Conservation (phyloP, 306 rosid species). For the Fragaria nilgerrensis region DNA sequence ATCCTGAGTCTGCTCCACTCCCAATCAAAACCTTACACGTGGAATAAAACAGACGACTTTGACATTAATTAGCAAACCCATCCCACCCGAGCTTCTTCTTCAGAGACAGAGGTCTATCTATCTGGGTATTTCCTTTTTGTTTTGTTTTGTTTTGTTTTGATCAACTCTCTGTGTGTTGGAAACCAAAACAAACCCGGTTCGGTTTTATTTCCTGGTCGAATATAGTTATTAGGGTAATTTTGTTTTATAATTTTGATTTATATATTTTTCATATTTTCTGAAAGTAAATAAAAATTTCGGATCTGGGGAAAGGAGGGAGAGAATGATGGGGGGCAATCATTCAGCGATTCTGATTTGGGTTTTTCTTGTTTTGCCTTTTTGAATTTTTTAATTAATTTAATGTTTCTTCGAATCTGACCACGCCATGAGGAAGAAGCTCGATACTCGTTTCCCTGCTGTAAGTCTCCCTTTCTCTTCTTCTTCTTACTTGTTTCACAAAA, state of each 20-base stretch:
- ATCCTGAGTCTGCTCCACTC: not conserved
- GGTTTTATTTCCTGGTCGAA: not conserved
- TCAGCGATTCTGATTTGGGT: constrained; percentile 21
- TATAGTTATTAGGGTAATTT: not conserved
- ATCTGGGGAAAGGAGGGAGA: constrained; percentile 44
- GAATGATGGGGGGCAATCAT: constrained; percentile 30
- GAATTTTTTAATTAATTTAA: constrained; percentile 18
- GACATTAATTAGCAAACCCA: too few species aligned
- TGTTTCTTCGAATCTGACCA: constrained; percentile 37
- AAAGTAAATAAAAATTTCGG: constrained; percentile 38
- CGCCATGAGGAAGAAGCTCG: constrained; percentile 96
- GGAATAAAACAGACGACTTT: not conserved
- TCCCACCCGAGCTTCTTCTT: too few species aligned
- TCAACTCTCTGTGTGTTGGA: constrained; percentile 22
- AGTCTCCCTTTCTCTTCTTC: constrained; percentile 24
- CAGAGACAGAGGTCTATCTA: too few species aligned
- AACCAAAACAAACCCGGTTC: constrained; percentile 19
- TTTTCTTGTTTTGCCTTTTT: constrained; percentile 8
- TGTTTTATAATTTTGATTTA: not conserved
- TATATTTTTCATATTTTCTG: not conserved
- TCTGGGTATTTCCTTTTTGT: not conserved
- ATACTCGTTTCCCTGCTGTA: constrained; percentile 97
- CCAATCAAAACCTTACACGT: not conserved
- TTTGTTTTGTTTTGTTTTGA: too few species aligned
- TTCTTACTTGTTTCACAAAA: too few species aligned